These are phyloP conservation scores for Posidonia australis DNA, from an alignment of 106 monocot species.

Conservation along the genomic window DNA sequence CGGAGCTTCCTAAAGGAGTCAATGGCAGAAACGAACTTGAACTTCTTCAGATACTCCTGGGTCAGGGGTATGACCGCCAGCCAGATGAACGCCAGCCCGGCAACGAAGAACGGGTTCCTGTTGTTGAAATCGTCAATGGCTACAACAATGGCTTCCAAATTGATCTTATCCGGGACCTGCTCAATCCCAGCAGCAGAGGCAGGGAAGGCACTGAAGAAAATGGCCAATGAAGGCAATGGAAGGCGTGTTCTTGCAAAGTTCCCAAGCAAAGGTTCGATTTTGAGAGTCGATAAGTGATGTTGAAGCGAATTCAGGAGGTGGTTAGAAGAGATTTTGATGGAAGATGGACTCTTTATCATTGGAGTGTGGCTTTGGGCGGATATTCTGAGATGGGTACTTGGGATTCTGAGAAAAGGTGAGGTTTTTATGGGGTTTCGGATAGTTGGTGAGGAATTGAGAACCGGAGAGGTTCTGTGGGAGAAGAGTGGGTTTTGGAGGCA, in stretches of 20 bases:
- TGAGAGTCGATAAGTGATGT: background rate
- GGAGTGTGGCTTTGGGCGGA: background rate
- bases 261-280: background rate
- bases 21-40: slow-evolving; percentile 46
- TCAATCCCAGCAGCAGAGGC: slow-evolving; percentile 35
- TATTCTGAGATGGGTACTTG: background rate
- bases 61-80: slow-evolving; percentile 64
- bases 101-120: slow-evolving; percentile 74
- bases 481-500: background rate
- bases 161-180: slow-evolving; percentile 42
- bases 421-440: background rate
- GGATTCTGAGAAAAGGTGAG: slow-evolving; percentile 1
- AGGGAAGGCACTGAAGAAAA: slow-evolving; percentile 21
- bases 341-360: background rate
- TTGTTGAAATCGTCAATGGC: slow-evolving; percentile 82
- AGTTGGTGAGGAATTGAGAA: background rate
- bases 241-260: background rate
- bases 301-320: background rate
- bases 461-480: background rate
- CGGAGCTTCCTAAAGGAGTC: slow-evolving; percentile 73
- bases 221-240: background rate
- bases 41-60: slow-evolving; percentile 72
- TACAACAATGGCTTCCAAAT: slow-evolving; percentile 44
- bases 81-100: slow-evolving; percentile 62
- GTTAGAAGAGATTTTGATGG: background rate